Evolutionary conservation across 805 yeast genomes (phyloP).

Genomic region (Saturnispora halmiae): DNA sequence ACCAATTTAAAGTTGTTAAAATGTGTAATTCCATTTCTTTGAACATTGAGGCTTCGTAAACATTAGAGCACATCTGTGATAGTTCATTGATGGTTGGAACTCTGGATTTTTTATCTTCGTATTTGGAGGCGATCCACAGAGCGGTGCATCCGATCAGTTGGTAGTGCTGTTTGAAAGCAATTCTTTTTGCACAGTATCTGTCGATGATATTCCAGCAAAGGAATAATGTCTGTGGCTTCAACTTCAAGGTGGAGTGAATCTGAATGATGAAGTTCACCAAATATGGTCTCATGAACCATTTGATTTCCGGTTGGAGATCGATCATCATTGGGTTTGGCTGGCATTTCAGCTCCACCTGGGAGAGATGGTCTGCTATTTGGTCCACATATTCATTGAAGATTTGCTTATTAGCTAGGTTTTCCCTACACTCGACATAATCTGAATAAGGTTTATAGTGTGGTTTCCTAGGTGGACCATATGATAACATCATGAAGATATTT

Average conservation of each 20-base stretch:
- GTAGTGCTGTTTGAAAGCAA: conserved; percentile 76
- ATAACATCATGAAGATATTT: background rate
- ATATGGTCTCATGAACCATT: conserved; percentile 61
- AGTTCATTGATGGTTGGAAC: conserved; percentile 49
- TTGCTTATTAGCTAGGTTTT: conserved; percentile 36
- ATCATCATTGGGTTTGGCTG: conserved; percentile 46
- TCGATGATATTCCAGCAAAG: conserved; percentile 72
- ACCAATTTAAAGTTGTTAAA: conserved; percentile 33
- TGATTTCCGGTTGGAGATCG: conserved; percentile 81
- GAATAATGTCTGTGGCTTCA: conserved; percentile 57
- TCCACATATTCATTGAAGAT: conserved; percentile 35
- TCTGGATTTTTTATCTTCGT: conserved; percentile 51
- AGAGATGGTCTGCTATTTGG: conserved; percentile 32
- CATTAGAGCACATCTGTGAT: conserved; percentile 47
- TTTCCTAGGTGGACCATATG: conserved; percentile 31
- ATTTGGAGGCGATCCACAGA: conserved; percentile 85
- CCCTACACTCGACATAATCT: conserved; percentile 38
- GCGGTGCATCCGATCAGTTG: conserved; percentile 89
- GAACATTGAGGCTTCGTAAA: conserved; percentile 42
- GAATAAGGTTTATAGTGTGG: conserved; percentile 28
- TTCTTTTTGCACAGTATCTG: conserved; percentile 81
- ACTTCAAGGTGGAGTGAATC: conserved; percentile 47
- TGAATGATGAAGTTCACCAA: conserved; percentile 76
- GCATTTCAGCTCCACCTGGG: conserved; percentile 33
- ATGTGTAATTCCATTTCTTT: conserved; percentile 40